Conservation (phyloP, 768 basidiomycete genomes). For the Phlebiopsis gigantea region DNA sequence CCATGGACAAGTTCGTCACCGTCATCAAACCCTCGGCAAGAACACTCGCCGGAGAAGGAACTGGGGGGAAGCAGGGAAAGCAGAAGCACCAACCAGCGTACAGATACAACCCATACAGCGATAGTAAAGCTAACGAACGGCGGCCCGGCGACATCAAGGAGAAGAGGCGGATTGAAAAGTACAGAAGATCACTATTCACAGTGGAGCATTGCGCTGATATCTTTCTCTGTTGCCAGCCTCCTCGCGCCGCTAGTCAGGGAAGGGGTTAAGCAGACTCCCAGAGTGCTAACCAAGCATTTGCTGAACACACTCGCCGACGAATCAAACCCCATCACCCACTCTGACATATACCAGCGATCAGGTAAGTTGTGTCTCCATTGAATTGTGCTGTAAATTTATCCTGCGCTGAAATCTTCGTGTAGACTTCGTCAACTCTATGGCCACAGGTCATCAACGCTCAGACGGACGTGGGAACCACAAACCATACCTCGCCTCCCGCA, state of each 20-base stretch:
- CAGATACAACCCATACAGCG: conserved; percentile 27
- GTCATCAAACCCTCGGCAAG: conserved; percentile 21
- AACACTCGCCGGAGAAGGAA: not conserved
- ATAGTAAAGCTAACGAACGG: conserved; percentile 19
- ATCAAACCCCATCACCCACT: conserved; percentile 77
- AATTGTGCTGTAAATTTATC: conserved; percentile 1
- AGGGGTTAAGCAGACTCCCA: conserved; percentile 31
- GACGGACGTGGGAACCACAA: conserved; percentile 21
- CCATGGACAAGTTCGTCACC: conserved; percentile 31
- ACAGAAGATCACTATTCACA: not conserved
- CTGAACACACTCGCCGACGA: conserved; percentile 55
- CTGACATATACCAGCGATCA: conserved; percentile 54
- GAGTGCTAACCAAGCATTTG: conserved; percentile 52
- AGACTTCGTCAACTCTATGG: conserved; percentile 59
- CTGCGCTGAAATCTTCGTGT: not conserved
- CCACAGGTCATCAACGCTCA: conserved; percentile 37
- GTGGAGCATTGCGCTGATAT: not conserved
- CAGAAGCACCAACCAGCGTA: conserved; percentile 17
- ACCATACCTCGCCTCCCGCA: conserved; percentile 19
- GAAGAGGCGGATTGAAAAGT: conserved; percentile 22
- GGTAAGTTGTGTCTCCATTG: conserved; percentile 33
- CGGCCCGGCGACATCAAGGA: conserved; percentile 24
- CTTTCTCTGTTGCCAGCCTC: conserved; percentile 16
- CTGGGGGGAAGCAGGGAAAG: conserved; percentile 13
- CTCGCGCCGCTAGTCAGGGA: conserved; percentile 27